phyloP scores from a whole-genome alignment of 257 asterid species.

The Solanum raphanifolium region DNA sequence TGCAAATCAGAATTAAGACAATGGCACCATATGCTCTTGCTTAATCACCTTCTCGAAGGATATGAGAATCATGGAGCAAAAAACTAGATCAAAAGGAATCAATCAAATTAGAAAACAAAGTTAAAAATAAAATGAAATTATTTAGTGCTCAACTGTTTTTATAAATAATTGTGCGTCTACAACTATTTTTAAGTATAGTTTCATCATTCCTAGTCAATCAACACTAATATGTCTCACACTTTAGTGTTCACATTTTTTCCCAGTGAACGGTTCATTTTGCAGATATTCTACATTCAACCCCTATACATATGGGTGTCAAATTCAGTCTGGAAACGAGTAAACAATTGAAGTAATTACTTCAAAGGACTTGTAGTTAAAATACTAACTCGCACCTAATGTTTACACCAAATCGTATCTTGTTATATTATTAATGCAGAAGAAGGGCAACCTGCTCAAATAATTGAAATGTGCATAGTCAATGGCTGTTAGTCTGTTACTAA shows the following conservation, averaged over 20 bases:
- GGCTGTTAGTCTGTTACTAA: not conserved
- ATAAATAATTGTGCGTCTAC: not conserved
- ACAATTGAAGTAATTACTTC: not conserved
- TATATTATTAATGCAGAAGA: not conserved
- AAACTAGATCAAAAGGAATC: slow-evolving; percentile 1
- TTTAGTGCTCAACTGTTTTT: not conserved
- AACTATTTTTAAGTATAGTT: not conserved
- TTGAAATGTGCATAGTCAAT: not conserved
- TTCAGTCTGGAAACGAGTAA: not conserved
- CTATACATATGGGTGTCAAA: not conserved
- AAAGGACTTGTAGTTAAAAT: not conserved
- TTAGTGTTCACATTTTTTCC: not conserved
- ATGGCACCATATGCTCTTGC: slow-evolving; percentile 47
- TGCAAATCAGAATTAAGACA: slow-evolving; percentile 30
- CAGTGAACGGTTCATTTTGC: not conserved
- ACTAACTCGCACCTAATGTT: not conserved
- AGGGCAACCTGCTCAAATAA: not conserved
- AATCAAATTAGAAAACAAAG: not conserved
- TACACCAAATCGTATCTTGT: not conserved
- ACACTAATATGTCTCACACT: not conserved
- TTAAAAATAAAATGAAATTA: not conserved
- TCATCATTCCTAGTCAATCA: not conserved
- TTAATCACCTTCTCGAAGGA: slow-evolving; percentile 75
- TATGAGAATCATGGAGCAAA: slow-evolving; percentile 19
- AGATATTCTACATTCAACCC: not conserved